A percentile compares a stretch with the other conserved stretches of the same genome.
phyloP scores from a whole-genome alignment of 331 rosid genomes.

The Pyracantha coccinea region DNA sequence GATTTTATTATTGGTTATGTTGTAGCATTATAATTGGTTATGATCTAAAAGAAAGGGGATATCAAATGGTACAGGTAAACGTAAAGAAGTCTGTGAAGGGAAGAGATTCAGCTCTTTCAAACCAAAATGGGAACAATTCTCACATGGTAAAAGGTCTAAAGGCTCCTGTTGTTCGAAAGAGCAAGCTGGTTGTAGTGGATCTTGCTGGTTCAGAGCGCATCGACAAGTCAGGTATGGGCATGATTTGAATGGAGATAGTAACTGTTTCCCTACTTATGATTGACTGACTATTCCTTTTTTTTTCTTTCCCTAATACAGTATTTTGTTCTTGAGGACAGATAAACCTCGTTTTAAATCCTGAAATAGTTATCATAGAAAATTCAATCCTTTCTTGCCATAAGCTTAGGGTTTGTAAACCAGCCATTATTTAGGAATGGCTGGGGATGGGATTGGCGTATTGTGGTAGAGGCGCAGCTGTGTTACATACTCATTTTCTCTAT shows the following conservation, averaged over 20 bases:
- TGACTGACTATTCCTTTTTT: neutral
- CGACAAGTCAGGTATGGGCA: slow-evolving; percentile 79
- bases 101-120: slow-evolving; percentile 59
- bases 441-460: neutral
- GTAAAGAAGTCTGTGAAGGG: slow-evolving; percentile 73
- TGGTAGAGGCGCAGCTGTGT: neutral
- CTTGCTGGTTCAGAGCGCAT: slow-evolving; percentile 99
- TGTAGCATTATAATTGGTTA: neutral
- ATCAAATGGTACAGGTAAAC: slow-evolving; percentile 50
- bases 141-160: slow-evolving; percentile 59
- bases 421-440: neutral
- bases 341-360: neutral
- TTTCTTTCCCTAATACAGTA: neutral
- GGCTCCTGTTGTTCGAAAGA: slow-evolving; percentile 73
- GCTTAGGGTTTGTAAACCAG: neutral
- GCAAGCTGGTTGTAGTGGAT: slow-evolving; percentile 89
- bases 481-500: neutral
- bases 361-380: neutral
- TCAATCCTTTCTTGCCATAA: neutral
- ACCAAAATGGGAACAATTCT: slow-evolving; percentile 53
- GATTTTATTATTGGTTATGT: slow-evolving; percentile 3
- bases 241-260: neutral
- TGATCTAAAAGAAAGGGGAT: neutral
- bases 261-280: neutral
- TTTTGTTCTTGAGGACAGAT: neutral